Conservation (phyloP, 1,284 basidiomycete species). For the Termitomyces sp. region DNA sequence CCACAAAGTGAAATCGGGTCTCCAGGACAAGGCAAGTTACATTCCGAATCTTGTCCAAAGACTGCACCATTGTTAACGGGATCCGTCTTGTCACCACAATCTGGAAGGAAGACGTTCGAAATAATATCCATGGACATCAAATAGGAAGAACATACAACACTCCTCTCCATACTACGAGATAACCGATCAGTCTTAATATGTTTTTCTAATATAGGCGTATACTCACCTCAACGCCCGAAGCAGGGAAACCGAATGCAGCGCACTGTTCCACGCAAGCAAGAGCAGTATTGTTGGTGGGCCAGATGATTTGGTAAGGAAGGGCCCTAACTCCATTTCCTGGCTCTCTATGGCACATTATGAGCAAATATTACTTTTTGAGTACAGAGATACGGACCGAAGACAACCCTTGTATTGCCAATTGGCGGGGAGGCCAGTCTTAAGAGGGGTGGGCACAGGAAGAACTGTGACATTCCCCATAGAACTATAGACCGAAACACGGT, state of each 20-base stretch:
- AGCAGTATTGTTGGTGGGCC: constrained; percentile 56
- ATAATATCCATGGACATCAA: neutral
- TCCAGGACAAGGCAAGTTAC: constrained; percentile 58
- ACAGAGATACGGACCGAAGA: constrained; percentile 44
- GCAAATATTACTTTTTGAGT: neutral
- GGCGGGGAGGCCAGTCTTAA: constrained; percentile 54
- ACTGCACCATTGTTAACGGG: constrained; percentile 39
- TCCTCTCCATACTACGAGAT: constrained; percentile 41
- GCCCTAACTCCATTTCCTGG: constrained; percentile 34
- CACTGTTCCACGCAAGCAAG: constrained; percentile 60
- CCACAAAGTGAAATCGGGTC: constrained; percentile 66
- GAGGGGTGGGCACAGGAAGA: constrained; percentile 53
- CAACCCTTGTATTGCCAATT: constrained; percentile 65
- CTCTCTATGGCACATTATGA: constrained; percentile 25
- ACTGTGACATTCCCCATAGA: constrained; percentile 45
- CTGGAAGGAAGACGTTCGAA: constrained; percentile 29
- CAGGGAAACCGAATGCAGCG: constrained; percentile 60
- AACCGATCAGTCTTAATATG: neutral
- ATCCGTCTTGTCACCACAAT: constrained; percentile 63
- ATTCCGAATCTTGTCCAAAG: constrained; percentile 46
- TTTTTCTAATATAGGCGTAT: neutral
- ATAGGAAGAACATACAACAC: constrained; percentile 48
- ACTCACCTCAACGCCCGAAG: constrained; percentile 53
- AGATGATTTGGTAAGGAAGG: constrained; percentile 58
- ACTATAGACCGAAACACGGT: constrained; percentile 66